phyloP scores from a whole-genome alignment of 2,329 filamentous ascomycete species.

The Paraphoma chrysanthemicola region DNA sequence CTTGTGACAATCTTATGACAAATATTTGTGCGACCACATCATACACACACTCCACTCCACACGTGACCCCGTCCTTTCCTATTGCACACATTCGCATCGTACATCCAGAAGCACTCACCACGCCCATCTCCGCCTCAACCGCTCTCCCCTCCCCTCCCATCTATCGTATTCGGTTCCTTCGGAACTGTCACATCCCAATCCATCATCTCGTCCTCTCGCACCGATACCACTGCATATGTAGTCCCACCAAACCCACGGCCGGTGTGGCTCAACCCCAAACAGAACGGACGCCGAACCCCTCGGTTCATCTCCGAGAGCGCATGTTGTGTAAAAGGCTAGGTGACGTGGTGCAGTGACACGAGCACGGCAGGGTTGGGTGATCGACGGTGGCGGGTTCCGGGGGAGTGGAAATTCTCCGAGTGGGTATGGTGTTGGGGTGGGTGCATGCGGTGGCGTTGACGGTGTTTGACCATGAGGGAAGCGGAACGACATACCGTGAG shows the following conservation, averaged over 20 bases:
- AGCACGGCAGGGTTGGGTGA: not conserved
- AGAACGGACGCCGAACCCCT: too few species aligned
- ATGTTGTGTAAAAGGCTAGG: not conserved
- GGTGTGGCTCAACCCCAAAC: too few species aligned
- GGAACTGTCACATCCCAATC: constrained; percentile 11
- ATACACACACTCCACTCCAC: too few species aligned
- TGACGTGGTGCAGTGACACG: not conserved
- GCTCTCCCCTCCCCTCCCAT: not conserved
- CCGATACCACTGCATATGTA: constrained; percentile 9
- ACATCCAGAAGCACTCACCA: too few species aligned
- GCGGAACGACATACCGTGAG: not conserved
- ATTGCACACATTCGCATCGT: too few species aligned
- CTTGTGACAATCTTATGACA: too few species aligned
- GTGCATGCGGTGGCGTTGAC: not conserved
- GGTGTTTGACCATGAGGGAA: not conserved
- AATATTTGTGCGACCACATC: too few species aligned
- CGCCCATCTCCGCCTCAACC: not conserved
- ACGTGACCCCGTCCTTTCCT: too few species aligned
- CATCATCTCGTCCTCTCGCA: not conserved
- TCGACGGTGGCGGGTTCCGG: constrained; percentile 6
- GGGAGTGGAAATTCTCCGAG: constrained; percentile 35
- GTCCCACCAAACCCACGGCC: constrained; percentile 1
- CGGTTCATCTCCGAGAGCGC: not conserved
- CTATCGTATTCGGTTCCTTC: constrained; percentile 9
- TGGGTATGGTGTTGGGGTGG: constrained; percentile 1